phyloP scores from a whole-genome alignment of 805 yeast genomes.

The Myxozyma vanderwaltii region DNA sequence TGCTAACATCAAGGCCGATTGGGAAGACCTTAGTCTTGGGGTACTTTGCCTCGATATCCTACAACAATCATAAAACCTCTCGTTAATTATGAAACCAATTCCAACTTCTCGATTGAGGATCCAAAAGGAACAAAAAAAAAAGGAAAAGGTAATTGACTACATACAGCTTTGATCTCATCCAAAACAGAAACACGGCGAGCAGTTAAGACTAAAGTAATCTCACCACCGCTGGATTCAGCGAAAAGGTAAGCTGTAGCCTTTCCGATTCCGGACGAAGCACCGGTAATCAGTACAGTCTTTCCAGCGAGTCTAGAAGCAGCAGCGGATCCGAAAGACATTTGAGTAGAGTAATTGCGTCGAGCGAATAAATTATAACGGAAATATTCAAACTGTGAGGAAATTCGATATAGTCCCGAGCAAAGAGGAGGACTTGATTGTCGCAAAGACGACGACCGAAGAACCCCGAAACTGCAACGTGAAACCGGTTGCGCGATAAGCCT shows the following conservation, averaged over 20 bases:
- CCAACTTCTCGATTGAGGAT: background rate
- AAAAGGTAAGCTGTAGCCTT: slow-evolving; percentile 86
- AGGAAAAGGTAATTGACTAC: background rate
- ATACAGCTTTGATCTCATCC: slow-evolving; percentile 47
- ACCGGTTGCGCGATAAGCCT: background rate
- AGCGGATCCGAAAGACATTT: slow-evolving; percentile 59
- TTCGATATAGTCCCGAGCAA: background rate
- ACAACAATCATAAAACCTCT: background rate
- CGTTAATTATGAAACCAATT: too few species aligned
- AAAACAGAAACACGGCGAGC: slow-evolving; percentile 76
- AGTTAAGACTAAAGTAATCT: slow-evolving; percentile 67
- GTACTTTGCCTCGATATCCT: slow-evolving; percentile 50
- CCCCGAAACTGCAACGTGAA: background rate
- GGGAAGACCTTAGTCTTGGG: slow-evolving; percentile 52
- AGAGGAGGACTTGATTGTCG: background rate
- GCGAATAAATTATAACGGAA: background rate
- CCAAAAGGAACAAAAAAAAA: background rate
- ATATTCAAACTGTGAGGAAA: background rate
- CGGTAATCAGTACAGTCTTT: slow-evolving; percentile 81
- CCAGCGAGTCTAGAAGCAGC: slow-evolving; percentile 82
- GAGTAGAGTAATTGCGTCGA: background rate
- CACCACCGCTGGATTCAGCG: slow-evolving; percentile 73
- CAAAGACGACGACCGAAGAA: background rate
- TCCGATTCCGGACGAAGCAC: slow-evolving; percentile 96
- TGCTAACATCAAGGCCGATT: slow-evolving; percentile 59